These are phyloP conservation scores for Persicaria tinctoria DNA, from an alignment of 148 eudicot species.

Conservation along the genomic window DNA sequence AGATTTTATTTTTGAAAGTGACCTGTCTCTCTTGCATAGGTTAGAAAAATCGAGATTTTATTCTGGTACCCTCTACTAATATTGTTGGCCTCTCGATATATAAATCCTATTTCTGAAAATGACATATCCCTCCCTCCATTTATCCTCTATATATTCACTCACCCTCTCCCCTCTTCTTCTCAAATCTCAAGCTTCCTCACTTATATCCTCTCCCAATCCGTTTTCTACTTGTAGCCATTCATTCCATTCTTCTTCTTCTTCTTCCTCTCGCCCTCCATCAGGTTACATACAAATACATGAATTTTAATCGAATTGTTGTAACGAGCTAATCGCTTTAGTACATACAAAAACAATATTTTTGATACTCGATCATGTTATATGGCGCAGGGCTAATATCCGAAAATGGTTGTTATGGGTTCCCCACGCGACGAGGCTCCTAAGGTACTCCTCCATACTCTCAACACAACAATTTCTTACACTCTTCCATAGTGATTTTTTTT, in stretches of 20 bases:
- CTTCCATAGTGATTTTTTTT: not conserved
- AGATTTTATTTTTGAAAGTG: too few species aligned
- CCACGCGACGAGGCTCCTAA: not conserved
- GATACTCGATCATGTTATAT: not conserved
- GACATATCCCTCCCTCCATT: not conserved
- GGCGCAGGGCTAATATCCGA: conserved; percentile 3
- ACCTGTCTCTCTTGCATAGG: too few species aligned
- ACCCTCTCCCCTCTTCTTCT: not conserved
- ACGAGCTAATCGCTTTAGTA: too few species aligned
- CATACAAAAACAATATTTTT: too few species aligned
- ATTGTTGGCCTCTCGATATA: too few species aligned
- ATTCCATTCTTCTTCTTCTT: not conserved
- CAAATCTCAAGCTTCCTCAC: not conserved
- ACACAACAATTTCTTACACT: not conserved
- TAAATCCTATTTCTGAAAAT: not conserved
- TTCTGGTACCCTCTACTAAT: too few species aligned
- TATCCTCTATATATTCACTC: not conserved
- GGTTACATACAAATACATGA: not conserved
- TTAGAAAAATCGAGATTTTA: too few species aligned
- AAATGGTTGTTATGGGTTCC: not conserved
- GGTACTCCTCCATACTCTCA: not conserved
- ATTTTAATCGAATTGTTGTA: too few species aligned
- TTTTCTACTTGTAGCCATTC: not conserved
- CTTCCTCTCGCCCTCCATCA: not conserved
- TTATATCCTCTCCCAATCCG: not conserved